Base-by-base conservation (phyloP, 441 rosid species). In the Pelargonium cotyledonis region DNA sequence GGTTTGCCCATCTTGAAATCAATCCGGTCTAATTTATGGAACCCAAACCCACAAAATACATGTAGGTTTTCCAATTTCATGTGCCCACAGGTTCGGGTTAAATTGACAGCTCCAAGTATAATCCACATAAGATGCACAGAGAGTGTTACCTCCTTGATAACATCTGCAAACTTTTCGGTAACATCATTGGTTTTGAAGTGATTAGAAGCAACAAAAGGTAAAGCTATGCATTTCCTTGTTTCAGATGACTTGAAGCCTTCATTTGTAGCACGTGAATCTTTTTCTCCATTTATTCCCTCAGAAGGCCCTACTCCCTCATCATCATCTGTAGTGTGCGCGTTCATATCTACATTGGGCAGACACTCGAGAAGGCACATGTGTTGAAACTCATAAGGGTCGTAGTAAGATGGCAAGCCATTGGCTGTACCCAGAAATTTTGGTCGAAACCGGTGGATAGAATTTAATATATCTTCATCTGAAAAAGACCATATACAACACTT, bases 381-480 rank as follows among this genome's bases (percentile, higher is more conserved):
- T 68, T 73, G 68, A 81, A 80, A 88, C 73, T 85, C 85, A 19
- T 82, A 74, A 70, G 88, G 86, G 76, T 76, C 16, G 78, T 84
- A 84, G 79, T 78, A 89, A 61, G 80, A 80, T 71, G 91, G 87
- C 55, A 75, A 55, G 64, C 88, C 85, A 79, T 74, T 75, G 19
- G 80, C 74, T 55, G 53, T 51, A 62, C 73, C 68, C 46, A 88
- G 77, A 73, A 89, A 89, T 5, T 76, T 77, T 65, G 91, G 90
- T 70, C 96, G 89, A 80, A 84, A 93, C 38, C 78, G 82, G 74
- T 93, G 97, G 79, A 90, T 65, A 14, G 86, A 83, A 80, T 73
- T 67, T 68, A 88, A 77, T 73, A 81, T 78, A 68, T 90, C 98
- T 73, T 88, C 97, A 80, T 89, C 98, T 93, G 92, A 69, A 81